Conservation (phyloP, 2,329 filamentous ascomycete genomes). For the Corinectria fuckeliana region DNA sequence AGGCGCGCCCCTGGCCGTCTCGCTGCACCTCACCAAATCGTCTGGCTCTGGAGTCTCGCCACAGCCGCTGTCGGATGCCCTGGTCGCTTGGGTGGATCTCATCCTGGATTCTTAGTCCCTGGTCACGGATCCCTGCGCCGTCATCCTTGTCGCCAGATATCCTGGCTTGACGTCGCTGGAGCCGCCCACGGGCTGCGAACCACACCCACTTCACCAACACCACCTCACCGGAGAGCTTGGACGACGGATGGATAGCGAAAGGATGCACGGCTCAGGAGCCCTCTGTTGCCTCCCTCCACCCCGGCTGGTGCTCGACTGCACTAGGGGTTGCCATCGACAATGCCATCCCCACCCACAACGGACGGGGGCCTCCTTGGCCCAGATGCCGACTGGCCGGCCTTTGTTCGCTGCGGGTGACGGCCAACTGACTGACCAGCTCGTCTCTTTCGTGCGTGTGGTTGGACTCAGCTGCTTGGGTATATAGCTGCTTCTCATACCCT, state of each 20-base stretch:
- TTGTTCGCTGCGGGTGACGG: slow-evolving; percentile 20
- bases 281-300: slow-evolving; percentile 11
- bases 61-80: slow-evolving; percentile 27
- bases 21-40: slow-evolving; percentile 19
- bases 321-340: slow-evolving; percentile 25
- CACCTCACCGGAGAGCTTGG: slow-evolving; percentile 36
- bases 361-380: slow-evolving; percentile 26
- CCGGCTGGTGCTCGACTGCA: slow-evolving; percentile 16
- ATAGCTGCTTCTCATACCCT: slow-evolving; percentile 38
- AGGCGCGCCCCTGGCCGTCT: slow-evolving; percentile 22
- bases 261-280: slow-evolving; percentile 28
- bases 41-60: slow-evolving; percentile 20
- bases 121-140: background rate
- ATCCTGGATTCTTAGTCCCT: slow-evolving; percentile 11
- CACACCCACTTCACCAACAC: slow-evolving; percentile 27
- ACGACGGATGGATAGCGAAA: slow-evolving; percentile 20
- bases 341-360: slow-evolving; percentile 29
- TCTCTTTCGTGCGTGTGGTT: slow-evolving; percentile 4
- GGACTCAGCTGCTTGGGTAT: slow-evolving; percentile 32
- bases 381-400: slow-evolving; percentile 33
- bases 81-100: slow-evolving; percentile 15
- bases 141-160: slow-evolving; percentile 7
- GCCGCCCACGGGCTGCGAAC: slow-evolving; percentile 30
- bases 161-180: slow-evolving; percentile 27
- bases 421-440: slow-evolving; percentile 4